Percentiles rank a stretch among this genome's conserved stretches.
Conservation (phyloP, 352 stramenopile genomes). For the Phytophthora pini region DNA sequence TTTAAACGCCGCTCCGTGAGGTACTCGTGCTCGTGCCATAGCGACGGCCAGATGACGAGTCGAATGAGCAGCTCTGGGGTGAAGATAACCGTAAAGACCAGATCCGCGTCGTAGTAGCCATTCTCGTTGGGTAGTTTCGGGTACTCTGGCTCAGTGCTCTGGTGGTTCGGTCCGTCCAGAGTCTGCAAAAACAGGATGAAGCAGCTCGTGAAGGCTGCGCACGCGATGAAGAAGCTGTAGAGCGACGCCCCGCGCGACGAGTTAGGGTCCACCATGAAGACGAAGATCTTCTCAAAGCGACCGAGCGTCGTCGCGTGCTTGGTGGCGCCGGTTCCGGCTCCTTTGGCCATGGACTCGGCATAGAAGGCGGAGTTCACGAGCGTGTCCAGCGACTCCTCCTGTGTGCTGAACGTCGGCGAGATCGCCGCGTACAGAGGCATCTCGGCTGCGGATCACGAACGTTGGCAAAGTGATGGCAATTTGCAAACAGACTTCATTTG, state of each 20-base stretch:
- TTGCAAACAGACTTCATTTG: neutral
- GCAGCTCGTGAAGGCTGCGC: slow-evolving; percentile 71
- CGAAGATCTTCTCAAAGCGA: slow-evolving; percentile 67
- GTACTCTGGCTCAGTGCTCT: slow-evolving; percentile 71
- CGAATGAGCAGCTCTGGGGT: slow-evolving; percentile 73
- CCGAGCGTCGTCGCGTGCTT: slow-evolving; percentile 52
- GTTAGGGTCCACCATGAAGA: slow-evolving; percentile 78
- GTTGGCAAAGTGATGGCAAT: neutral
- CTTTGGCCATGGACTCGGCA: slow-evolving; percentile 47
- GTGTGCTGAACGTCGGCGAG: slow-evolving; percentile 65
- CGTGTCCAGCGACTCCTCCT: slow-evolving; percentile 58
- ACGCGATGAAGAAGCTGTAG: slow-evolving; percentile 79
- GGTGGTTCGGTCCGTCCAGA: slow-evolving; percentile 76
- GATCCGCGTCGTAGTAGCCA: slow-evolving; percentile 66
- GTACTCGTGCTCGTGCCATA: slow-evolving; percentile 79
- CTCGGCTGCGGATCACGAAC: neutral
- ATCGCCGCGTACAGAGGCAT: slow-evolving; percentile 73
- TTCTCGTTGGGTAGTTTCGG: slow-evolving; percentile 52
- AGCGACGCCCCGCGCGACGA: slow-evolving; percentile 68
- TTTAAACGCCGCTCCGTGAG: slow-evolving; percentile 67
- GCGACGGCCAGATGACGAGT: slow-evolving; percentile 73
- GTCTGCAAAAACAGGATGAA: slow-evolving; percentile 81
- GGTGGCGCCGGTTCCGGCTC: slow-evolving; percentile 34
- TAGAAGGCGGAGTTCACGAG: slow-evolving; percentile 65
- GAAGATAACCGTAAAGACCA: slow-evolving; percentile 80